phyloP scores from a whole-genome alignment of 2,329 filamentous ascomycete genomes.

The Stagonosporopsis cucurbitacearum region DNA sequence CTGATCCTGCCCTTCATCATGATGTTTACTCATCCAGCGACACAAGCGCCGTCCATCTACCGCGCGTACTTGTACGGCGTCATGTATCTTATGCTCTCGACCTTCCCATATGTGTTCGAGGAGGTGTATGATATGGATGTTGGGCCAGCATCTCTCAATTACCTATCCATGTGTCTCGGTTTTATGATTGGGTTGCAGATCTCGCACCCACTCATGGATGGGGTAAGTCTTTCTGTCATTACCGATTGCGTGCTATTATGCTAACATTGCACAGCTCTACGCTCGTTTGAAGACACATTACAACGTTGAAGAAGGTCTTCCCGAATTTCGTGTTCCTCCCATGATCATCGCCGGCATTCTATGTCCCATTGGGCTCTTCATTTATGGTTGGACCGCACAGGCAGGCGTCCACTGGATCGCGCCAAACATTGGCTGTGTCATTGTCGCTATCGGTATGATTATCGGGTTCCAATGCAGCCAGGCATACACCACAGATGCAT shows the following conservation, averaged over 20 bases:
- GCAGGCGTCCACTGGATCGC: constrained; percentile 62
- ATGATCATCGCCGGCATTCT: constrained; percentile 63
- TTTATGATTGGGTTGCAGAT: constrained; percentile 58
- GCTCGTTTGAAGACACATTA: constrained; percentile 32
- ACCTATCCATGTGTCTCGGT: constrained; percentile 66
- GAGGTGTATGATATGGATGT: constrained; percentile 61
- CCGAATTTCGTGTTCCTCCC: constrained; percentile 57
- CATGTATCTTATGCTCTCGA: constrained; percentile 69
- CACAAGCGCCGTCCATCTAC: constrained; percentile 63
- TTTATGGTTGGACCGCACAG: constrained; percentile 64
- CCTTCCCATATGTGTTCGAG: constrained; percentile 65
- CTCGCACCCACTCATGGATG: constrained; percentile 56
- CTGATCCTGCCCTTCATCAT: constrained; percentile 55
- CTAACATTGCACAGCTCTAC: constrained; percentile 26
- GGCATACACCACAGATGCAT: constrained; percentile 70
- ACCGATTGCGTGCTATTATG: neutral
- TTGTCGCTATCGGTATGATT: constrained; percentile 58
- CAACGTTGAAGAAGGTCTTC: constrained; percentile 40
- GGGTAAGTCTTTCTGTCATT: constrained; percentile 22
- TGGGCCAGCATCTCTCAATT: constrained; percentile 67
- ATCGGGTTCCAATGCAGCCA: constrained; percentile 64
- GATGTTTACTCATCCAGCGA: constrained; percentile 64
- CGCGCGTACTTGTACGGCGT: constrained; percentile 66
- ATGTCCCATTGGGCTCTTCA: constrained; percentile 55
- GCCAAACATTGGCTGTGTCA: constrained; percentile 59